Evolutionary conservation across 176 grass and related monocot genomes (phyloP).

Genomic region (Leersia perrieri): DNA sequence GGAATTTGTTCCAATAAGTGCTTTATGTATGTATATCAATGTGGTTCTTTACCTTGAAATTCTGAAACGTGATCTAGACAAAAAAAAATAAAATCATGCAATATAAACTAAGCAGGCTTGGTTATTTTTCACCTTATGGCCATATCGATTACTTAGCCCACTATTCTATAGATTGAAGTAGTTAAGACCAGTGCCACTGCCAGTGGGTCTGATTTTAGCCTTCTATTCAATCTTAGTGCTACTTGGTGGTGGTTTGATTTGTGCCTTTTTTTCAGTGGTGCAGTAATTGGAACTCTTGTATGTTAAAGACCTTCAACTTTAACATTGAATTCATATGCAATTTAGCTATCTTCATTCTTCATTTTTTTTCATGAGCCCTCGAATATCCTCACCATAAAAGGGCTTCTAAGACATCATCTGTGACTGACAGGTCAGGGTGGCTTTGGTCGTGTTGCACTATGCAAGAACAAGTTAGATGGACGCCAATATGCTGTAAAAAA

Average conservation of each 20-base stretch:
- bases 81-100: background rate
- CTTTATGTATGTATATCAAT: background rate
- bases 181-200: background rate
- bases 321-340: background rate
- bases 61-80: background rate
- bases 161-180: background rate
- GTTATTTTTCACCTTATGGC: conserved; percentile 6
- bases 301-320: background rate
- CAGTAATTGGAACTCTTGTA: background rate
- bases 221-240: background rate
- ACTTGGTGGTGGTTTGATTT: background rate
- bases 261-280: background rate
- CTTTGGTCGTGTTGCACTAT: conserved; percentile 85
- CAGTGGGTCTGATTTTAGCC: background rate
- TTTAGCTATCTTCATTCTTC: background rate
- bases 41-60: conserved; percentile 2
- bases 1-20: background rate
- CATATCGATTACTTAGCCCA: background rate
- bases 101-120: background rate
- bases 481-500: conserved; percentile 96
- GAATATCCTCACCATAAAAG: background rate
- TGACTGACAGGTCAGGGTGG: conserved; percentile 69
- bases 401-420: conserved; percentile 5
- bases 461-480: conserved; percentile 95
- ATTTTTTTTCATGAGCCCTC: too few relatives aligned